phyloP scores from a whole-genome alignment of 768 basidiomycete species.

The Dacryopinax spathularia region DNA sequence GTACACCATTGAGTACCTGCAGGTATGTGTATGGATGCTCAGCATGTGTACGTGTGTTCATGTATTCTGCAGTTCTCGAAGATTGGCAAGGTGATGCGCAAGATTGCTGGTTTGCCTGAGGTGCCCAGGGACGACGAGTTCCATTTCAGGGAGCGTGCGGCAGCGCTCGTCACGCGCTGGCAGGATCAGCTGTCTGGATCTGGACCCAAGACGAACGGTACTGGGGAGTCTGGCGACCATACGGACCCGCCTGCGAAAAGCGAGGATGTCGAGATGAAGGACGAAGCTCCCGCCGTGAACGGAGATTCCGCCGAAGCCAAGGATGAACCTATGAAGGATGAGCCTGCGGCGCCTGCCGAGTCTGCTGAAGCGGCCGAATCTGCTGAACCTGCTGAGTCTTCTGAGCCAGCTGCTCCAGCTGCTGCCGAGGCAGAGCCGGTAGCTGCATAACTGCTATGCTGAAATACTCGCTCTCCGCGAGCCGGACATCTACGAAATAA shows the following conservation, averaged over 20 bases:
- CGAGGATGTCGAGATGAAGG: constrained; percentile 6
- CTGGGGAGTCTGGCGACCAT: neutral
- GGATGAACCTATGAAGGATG: neutral
- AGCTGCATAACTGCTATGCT: too few species aligned
- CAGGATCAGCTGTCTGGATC: constrained; percentile 20
- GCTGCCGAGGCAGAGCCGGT: neutral
- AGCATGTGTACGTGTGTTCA: neutral
- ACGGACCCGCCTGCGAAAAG: neutral
- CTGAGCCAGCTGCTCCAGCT: neutral
- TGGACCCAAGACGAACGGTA: neutral
- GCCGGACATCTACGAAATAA: neutral
- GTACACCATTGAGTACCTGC: constrained; percentile 64
- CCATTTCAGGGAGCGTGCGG: constrained; percentile 57
- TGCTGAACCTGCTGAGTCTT: too few species aligned
- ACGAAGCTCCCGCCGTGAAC: neutral
- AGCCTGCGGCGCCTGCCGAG: neutral
- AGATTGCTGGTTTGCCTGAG: constrained; percentile 46
- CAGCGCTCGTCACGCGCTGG: constrained; percentile 57
- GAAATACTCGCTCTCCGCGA: neutral
- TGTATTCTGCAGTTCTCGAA: constrained; percentile 49
- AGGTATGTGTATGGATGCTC: constrained; percentile 22
- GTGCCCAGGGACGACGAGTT: constrained; percentile 54
- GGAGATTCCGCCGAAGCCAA: too few species aligned
- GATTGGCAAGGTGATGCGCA: constrained; percentile 79
- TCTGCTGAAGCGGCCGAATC: neutral